These are phyloP conservation scores for Petrea volubilis DNA, from an alignment of 257 asterid genomes.

Conservation along the genomic window DNA sequence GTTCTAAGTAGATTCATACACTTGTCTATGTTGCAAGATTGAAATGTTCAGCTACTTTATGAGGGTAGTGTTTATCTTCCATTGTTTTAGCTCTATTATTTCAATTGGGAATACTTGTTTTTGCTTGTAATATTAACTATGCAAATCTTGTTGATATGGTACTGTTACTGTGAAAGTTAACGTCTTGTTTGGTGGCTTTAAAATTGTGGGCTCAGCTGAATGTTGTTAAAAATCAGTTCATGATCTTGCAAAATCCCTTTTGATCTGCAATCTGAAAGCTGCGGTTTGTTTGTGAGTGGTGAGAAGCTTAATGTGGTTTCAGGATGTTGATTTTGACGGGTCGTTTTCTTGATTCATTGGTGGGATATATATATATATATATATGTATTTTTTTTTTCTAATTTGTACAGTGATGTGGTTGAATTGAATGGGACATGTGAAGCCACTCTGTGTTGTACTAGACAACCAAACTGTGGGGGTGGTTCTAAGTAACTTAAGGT, in stretches of 20 bases:
- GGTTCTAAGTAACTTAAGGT: slow-evolving; percentile 42
- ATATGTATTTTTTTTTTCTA: not conserved
- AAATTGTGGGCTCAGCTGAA: slow-evolving; percentile 19
- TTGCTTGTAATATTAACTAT: not conserved
- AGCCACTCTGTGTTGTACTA: slow-evolving; percentile 45
- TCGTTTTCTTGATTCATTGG: slow-evolving; percentile 40
- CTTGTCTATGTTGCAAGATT: not conserved
- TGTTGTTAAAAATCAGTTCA: slow-evolving; percentile 15
- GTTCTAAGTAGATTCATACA: not conserved
- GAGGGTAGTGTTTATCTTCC: not conserved
- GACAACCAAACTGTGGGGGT: slow-evolving; percentile 57
- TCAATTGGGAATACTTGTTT: not conserved
- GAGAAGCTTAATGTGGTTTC: slow-evolving; percentile 26
- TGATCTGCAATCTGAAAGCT: slow-evolving; percentile 45
- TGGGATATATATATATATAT: slow-evolving; percentile 36
- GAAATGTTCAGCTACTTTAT: not conserved
- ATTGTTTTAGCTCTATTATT: not conserved
- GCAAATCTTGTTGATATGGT: not conserved
- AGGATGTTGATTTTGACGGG: slow-evolving; percentile 37
- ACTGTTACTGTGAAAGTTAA: not conserved
- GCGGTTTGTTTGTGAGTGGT: slow-evolving; percentile 42
- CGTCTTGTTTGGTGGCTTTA: slow-evolving; percentile 15
- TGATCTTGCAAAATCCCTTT: slow-evolving; percentile 17
- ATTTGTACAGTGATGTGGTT: slow-evolving; percentile 46
- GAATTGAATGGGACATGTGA: slow-evolving; percentile 48